Evolutionary conservation across 2,329 filamentous ascomycete species (phyloP), one percentile per base, ranked within the genome.

Genomic region (Penicillium crustosum): DNA sequence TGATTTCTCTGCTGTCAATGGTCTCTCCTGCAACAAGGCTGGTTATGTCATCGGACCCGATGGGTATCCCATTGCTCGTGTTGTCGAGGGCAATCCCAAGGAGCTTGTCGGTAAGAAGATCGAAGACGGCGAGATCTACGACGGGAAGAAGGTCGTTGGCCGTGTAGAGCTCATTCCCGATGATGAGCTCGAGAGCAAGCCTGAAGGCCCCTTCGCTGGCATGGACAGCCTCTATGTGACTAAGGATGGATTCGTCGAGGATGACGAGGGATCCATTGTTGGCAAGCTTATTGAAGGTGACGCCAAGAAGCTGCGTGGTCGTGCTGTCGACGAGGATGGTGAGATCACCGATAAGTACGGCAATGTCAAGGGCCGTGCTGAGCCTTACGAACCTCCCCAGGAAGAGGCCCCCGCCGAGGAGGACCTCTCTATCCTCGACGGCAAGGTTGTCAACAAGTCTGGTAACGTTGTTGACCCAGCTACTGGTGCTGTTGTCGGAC

Each of bases 311-410:
- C 82, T 95, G 1, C 84, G 87, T 38, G 91, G 91, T 17, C 88
- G 90, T 47, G 68, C 80, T 9, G 90, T 94, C 19, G 91, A 94
- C 57, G 87, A 91, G 61, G 90, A 95, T 62, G 91, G 91, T 38
- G 90, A 94, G 57, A 86, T 95, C 33, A 81, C 89, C 55, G 91
- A 94, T 78, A 87, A 86, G 72, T 92, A 91, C 69, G 86, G 83
- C 57, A 85, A 83, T 59, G 79, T 83, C 63, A 84, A 84, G 73
- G 83, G 83, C 33, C 82, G 82, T 57, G 82, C 80, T n/a, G 82
- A 84, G 68, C 82, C 81, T 4, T 85, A 79, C 53, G 78, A 82
- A 59, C 76, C 79, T 25, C 73, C 73, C 1, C 69, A 77, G 59
- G 83, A 84, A 66, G 75, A 70, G 55, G 55, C 51, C 0, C 64